Percentiles rank a stretch among this genome's conserved stretches.
phyloP scores from a whole-genome alignment of 352 stramenopile species.

The Phytophthora meadii region DNA sequence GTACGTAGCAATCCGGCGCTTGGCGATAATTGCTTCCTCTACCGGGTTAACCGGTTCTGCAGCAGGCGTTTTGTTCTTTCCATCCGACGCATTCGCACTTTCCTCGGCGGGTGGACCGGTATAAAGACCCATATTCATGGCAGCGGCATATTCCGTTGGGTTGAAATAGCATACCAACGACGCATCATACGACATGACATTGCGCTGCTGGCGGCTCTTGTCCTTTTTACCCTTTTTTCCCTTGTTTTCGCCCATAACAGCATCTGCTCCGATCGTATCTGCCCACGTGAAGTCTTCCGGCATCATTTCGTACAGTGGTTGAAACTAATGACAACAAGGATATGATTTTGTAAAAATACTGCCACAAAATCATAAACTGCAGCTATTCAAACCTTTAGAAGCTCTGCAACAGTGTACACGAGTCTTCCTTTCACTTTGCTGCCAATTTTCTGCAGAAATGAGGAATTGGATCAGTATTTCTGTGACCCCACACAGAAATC shows the following conservation, averaged over 20 bases:
- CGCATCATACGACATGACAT: constrained; percentile 71
- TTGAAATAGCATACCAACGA: constrained; percentile 84
- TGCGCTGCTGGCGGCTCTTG: constrained; percentile 42
- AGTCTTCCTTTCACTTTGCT: constrained; percentile 53
- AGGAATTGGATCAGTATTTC: constrained; percentile 1
- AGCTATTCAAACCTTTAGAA: constrained; percentile 51
- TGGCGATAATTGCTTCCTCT: constrained; percentile 68
- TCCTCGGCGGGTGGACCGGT: constrained; percentile 45
- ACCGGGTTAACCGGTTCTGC: constrained; percentile 53
- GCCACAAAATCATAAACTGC: background rate
- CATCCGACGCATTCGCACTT: constrained; percentile 13
- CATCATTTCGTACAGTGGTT: constrained; percentile 73
- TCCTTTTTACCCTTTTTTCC: constrained; percentile 55
- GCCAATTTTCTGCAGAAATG: constrained; percentile 47
- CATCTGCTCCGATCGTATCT: constrained; percentile 62
- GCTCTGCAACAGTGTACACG: constrained; percentile 69
- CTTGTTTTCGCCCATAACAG: constrained; percentile 61
- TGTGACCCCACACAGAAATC: background rate
- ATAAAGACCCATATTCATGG: constrained; percentile 66
- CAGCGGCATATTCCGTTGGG: constrained; percentile 73
- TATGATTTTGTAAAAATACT: background rate
- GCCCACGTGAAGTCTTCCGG: constrained; percentile 68
- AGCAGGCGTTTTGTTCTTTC: constrained; percentile 23
- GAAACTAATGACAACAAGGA: constrained; percentile 48
- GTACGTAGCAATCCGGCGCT: constrained; percentile 60